Conservation (phyloP, 2,329 filamentous ascomycete genomes). For the Calonectria naviculata region DNA sequence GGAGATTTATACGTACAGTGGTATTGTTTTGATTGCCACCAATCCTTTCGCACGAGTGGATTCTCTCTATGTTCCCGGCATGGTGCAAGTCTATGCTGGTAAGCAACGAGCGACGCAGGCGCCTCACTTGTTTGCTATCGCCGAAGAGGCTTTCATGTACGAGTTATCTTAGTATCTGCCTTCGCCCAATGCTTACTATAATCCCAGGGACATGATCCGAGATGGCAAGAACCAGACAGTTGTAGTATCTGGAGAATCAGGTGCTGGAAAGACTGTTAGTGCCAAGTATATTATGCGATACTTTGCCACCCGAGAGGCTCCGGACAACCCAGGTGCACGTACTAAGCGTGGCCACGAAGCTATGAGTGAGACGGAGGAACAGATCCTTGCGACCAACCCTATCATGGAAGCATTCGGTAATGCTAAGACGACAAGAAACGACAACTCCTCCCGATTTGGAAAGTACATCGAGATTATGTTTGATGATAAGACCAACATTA, state of each 20-base stretch:
- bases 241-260: conserved; percentile 98
- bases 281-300: conserved; percentile 99
- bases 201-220: conserved; percentile 88
- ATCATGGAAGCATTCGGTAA: conserved; percentile 99
- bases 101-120: conserved; percentile 97
- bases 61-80: conserved; percentile 97
- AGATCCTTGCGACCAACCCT: conserved; percentile 97
- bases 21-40: conserved; percentile 97
- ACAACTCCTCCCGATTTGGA: conserved; percentile 98
- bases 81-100: conserved; percentile 99
- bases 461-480: conserved; percentile 99
- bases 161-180: not conserved
- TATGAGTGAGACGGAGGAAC: conserved; percentile 99
- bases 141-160: conserved; percentile 97
- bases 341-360: conserved; percentile 79
- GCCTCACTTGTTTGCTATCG: conserved; percentile 98
- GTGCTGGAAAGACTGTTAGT: conserved; percentile 98
- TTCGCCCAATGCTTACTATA: conserved; percentile 48
- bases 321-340: conserved; percentile 84
- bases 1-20: conserved; percentile 99
- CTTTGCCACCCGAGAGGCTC: conserved; percentile 96
- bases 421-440: conserved; percentile 99
- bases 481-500: conserved; percentile 93
- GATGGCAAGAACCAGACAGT: conserved; percentile 98
- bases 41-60: conserved; percentile 98